phyloP scores from a whole-genome alignment of 164 flowering plant genomes.

The Cinnamomum chago region DNA sequence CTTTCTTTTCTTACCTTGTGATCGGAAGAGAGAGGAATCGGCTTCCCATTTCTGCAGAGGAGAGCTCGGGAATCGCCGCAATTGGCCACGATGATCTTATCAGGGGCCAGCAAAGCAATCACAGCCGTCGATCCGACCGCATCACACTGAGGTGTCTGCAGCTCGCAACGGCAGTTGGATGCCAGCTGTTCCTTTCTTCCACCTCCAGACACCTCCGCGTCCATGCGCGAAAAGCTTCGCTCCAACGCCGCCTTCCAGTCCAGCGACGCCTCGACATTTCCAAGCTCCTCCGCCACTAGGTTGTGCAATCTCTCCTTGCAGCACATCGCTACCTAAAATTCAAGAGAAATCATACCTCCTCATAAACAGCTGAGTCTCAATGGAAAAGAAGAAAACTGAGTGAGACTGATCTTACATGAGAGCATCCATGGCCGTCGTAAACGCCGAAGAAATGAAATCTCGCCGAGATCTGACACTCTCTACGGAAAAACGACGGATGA shows the following conservation, averaged over 20 bases:
- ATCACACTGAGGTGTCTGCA: conserved; percentile 63
- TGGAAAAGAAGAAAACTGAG: background rate
- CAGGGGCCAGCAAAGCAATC: conserved; percentile 57
- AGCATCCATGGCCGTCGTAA: conserved; percentile 73
- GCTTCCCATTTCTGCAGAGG: conserved; percentile 55
- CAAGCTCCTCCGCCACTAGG: conserved; percentile 58
- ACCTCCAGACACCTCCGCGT: conserved; percentile 34
- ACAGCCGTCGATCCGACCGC: conserved; percentile 94
- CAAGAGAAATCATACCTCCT: background rate
- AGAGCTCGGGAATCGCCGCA: conserved; percentile 93
- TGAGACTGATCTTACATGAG: conserved; percentile 39
- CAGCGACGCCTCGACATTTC: background rate
- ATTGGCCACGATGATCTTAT: conserved; percentile 69
- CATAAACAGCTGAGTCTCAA: background rate
- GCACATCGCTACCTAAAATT: conserved; percentile 55
- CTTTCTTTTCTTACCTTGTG: conserved; percentile 41
- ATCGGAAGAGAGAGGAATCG: conserved; percentile 55
- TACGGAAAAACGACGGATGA: conserved; percentile 35
- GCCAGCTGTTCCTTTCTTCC: background rate
- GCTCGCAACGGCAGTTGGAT: conserved; percentile 56
- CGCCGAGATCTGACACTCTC: background rate
- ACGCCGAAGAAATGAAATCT: conserved; percentile 43
- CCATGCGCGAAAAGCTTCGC: conserved; percentile 60
- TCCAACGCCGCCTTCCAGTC: conserved; percentile 46
- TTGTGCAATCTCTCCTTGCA: conserved; percentile 65